These are phyloP conservation scores for Cutaneotrichosporon mucoides DNA, from an alignment of 1,284 basidiomycete genomes.

Conservation along the genomic window DNA sequence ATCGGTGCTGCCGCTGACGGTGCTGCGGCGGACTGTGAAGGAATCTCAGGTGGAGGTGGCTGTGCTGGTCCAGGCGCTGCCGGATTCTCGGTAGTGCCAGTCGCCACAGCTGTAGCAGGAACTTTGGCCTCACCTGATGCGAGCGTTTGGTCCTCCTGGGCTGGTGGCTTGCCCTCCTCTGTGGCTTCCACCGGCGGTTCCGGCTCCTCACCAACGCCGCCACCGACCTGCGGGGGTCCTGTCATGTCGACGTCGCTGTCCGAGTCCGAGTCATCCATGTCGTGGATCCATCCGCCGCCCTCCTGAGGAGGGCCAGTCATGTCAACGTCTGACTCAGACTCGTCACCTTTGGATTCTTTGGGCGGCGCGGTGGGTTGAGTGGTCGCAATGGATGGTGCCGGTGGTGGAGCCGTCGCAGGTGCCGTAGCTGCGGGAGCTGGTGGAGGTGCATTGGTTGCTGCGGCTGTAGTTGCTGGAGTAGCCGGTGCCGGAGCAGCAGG, in stretches of 20 bases:
- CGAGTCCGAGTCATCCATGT: slow-evolving; percentile 15
- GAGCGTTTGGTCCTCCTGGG: not conserved
- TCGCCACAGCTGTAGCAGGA: too few species aligned
- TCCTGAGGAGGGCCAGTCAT: slow-evolving; percentile 37
- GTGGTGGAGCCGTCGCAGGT: not conserved
- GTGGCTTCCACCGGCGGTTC: too few species aligned
- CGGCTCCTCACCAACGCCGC: slow-evolving; percentile 21
- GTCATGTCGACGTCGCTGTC: slow-evolving; percentile 37
- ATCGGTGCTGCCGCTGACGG: too few species aligned
- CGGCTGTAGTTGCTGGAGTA: slow-evolving; percentile 1
- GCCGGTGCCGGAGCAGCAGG: not conserved
- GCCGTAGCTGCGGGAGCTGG: not conserved
- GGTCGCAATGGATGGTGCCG: not conserved
- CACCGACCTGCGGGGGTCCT: slow-evolving; percentile 38
- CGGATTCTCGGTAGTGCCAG: too few species aligned
- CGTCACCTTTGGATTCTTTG: slow-evolving; percentile 4
- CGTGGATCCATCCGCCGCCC: slow-evolving; percentile 28
- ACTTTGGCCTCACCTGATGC: too few species aligned
- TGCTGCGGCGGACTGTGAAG: too few species aligned
- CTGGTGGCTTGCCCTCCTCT: not conserved
- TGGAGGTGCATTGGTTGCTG: slow-evolving; percentile 2
- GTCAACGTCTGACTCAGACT: slow-evolving; percentile 31
- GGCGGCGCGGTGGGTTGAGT: not conserved
- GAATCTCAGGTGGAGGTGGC: too few species aligned
- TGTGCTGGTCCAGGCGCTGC: too few species aligned